phyloP scores from a whole-genome alignment of 1,139 yeast genomes.

The Yamadazyma triangularis region DNA sequence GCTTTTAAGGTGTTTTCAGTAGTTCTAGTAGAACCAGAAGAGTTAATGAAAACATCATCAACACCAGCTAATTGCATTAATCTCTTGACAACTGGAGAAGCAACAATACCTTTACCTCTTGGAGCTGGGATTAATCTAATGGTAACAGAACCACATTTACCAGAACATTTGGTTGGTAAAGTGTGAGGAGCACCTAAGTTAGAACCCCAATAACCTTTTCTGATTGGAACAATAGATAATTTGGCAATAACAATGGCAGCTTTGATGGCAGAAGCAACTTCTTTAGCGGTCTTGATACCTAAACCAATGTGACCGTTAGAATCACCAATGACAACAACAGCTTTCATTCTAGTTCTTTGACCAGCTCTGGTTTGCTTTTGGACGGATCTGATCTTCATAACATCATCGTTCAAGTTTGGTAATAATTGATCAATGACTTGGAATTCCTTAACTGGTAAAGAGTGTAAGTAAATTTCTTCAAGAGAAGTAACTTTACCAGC shows the following conservation, averaged over 20 bases:
- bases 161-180: slow-evolving; percentile 95
- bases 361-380: slow-evolving; percentile 99
- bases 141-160: slow-evolving; percentile 99
- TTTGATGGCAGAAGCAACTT: slow-evolving; percentile 99
- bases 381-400: slow-evolving; percentile 99
- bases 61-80: slow-evolving; percentile 99
- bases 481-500: slow-evolving; percentile 96
- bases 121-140: slow-evolving; percentile 99
- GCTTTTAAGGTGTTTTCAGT: slow-evolving; percentile 99
- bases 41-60: slow-evolving; percentile 98
- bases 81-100: slow-evolving; percentile 99
- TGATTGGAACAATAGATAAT: slow-evolving; percentile 97
- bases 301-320: slow-evolving; percentile 99
- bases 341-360: slow-evolving; percentile 99
- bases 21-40: slow-evolving; percentile 99
- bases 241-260: slow-evolving; percentile 99
- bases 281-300: slow-evolving; percentile 99
- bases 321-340: slow-evolving; percentile 99
- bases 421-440: slow-evolving; percentile 96
- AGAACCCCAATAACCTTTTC: slow-evolving; percentile 99
- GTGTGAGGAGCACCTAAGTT: slow-evolving; percentile 99
- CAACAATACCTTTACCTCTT: slow-evolving; percentile 99
- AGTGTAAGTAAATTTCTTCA: slow-evolving; percentile 99
- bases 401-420: slow-evolving; percentile 96
- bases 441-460: slow-evolving; percentile 99